A percentile compares a stretch with the other conserved stretches of the same genome.
Evolutionary conservation across 352 stramenopile genomes (phyloP).

Genomic region (Pythium myriotylum): DNA sequence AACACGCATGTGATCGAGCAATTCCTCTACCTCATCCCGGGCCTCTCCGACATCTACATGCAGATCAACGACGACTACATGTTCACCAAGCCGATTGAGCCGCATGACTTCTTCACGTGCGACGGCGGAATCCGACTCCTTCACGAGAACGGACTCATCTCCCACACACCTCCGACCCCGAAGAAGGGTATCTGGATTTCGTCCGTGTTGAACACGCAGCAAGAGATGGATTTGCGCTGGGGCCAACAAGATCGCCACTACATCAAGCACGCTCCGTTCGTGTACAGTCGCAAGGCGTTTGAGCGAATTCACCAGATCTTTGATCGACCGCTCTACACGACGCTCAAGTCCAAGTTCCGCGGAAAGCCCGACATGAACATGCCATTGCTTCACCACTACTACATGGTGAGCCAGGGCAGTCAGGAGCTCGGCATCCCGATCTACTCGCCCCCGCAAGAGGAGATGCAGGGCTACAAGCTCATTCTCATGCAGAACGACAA

Average conservation of each 20-base stretch:
- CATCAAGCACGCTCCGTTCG: slow-evolving; percentile 89
- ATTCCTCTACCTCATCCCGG: slow-evolving; percentile 85
- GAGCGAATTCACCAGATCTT: slow-evolving; percentile 89
- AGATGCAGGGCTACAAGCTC: slow-evolving; percentile 87
- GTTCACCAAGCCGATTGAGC: slow-evolving; percentile 79
- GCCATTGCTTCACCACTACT: slow-evolving; percentile 85
- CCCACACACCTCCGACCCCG: slow-evolving; percentile 62
- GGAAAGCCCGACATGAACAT: slow-evolving; percentile 89
- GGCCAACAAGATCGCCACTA: slow-evolving; percentile 79
- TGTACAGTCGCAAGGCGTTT: slow-evolving; percentile 86
- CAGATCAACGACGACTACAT: slow-evolving; percentile 91
- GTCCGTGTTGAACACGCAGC: slow-evolving; percentile 87
- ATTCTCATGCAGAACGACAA: slow-evolving; percentile 87
- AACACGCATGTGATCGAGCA: slow-evolving; percentile 91
- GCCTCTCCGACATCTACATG: slow-evolving; percentile 87
- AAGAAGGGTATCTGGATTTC: slow-evolving; percentile 90
- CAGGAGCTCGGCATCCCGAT: slow-evolving; percentile 81
- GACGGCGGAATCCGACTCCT: slow-evolving; percentile 83
- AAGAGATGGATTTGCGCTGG: slow-evolving; percentile 87
- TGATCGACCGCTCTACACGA: slow-evolving; percentile 78
- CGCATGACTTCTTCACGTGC: slow-evolving; percentile 87
- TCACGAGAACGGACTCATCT: slow-evolving; percentile 78
- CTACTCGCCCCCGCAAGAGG: slow-evolving; percentile 63
- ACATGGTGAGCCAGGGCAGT: slow-evolving; percentile 83
- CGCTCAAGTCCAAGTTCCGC: slow-evolving; percentile 86